A percentile compares a stretch with the other conserved stretches of the same genome.
These are phyloP conservation scores for Chloropicon primus DNA, from an alignment of 139 green algal species.

Conservation along the genomic window DNA sequence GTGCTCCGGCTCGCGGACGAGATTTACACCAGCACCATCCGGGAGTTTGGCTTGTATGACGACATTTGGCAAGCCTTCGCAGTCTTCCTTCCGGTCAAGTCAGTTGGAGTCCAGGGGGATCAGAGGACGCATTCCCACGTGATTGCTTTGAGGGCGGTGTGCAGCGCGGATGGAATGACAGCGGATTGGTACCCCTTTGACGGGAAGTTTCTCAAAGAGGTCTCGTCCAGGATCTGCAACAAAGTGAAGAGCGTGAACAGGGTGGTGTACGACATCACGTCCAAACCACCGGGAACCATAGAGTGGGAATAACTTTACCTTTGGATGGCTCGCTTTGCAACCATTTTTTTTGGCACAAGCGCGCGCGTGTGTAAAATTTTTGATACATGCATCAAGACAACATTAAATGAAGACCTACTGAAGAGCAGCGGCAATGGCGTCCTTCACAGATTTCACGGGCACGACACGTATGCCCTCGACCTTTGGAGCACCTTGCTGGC, in stretches of 20 bases:
- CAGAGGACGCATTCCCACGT: conserved; percentile 88
- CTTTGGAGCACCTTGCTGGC: background rate
- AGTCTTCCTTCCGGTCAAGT: conserved; percentile 86
- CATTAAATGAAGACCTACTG: too few relatives aligned
- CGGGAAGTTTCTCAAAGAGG: conserved; percentile 68
- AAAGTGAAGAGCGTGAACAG: conserved; percentile 79
- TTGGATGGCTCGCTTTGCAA: background rate
- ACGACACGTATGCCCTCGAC: background rate
- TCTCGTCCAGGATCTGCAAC: conserved; percentile 90
- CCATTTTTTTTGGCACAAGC: too few relatives aligned
- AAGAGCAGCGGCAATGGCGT: background rate
- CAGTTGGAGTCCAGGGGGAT: conserved; percentile 80
- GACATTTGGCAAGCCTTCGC: conserved; percentile 99
- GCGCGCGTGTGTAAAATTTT: too few relatives aligned
- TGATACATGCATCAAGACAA: too few relatives aligned
- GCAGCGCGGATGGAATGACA: conserved; percentile 91
- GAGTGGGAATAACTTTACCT: conserved; percentile 83
- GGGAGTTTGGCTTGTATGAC: conserved; percentile 90
- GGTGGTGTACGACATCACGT: conserved; percentile 97
- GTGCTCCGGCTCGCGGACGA: conserved; percentile 65
- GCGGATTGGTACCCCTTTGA: conserved; percentile 97
- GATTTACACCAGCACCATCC: conserved; percentile 89
- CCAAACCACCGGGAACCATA: conserved; percentile 94
- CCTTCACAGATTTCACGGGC: background rate
- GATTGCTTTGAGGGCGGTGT: conserved; percentile 76